phyloP scores from a whole-genome alignment of 768 basidiomycete genomes.

The Tulasnella sp. region DNA sequence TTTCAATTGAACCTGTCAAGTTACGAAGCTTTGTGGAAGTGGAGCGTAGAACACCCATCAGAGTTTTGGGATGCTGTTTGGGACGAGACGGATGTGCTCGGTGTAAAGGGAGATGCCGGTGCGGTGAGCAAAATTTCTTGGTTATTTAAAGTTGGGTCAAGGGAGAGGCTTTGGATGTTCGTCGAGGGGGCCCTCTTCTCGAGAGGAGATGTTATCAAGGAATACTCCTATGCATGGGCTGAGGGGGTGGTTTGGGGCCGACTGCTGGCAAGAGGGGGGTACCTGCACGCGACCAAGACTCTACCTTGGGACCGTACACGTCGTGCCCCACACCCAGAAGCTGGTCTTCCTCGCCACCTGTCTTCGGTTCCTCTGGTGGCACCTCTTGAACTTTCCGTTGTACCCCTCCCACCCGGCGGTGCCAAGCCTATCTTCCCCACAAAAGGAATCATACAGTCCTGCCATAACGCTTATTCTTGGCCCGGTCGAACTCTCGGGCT shows the following conservation, averaged over 20 bases:
- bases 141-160: background rate
- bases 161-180: background rate
- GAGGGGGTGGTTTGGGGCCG: conserved; percentile 1
- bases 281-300: background rate
- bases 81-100: conserved; percentile 61
- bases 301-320: background rate
- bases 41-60: conserved; percentile 59
- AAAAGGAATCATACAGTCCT: background rate
- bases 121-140: background rate
- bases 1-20: conserved; percentile 30
- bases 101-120: conserved; percentile 47
- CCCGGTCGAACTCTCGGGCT: background rate
- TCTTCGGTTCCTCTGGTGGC: background rate
- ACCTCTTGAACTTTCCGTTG: background rate
- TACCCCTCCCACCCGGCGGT: background rate
- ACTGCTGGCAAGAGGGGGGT: background rate
- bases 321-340: background rate
- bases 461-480: background rate
- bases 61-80: conserved; percentile 71
- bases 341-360: background rate
- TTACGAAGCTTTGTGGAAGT: conserved; percentile 60
- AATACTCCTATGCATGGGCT: background rate
- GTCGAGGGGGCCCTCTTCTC: background rate
- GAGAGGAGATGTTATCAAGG: background rate
- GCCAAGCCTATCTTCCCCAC: background rate